Percentiles rank a stretch among this genome's conserved stretches.
Evolutionary conservation across 176 grass and related monocot species (phyloP).

Genomic region (Puccinellia tenuiflora): DNA sequence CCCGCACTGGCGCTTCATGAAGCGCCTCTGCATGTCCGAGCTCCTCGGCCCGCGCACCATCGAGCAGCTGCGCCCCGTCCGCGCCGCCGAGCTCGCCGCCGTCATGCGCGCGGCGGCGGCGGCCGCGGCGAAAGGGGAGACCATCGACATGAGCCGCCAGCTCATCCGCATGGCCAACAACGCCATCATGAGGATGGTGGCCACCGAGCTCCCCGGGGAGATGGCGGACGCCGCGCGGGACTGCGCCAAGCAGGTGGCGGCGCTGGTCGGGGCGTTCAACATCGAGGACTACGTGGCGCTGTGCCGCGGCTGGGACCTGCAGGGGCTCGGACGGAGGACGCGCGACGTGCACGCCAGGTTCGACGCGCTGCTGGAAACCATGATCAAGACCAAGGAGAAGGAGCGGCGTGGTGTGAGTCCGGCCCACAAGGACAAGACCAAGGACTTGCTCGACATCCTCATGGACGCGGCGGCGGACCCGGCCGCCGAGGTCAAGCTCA

Average conservation of each 20-base stretch:
- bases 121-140: not conserved
- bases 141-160: not conserved
- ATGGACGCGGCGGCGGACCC: not conserved
- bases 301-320: not conserved
- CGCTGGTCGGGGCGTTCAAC: not conserved
- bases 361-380: not conserved
- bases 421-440: not conserved
- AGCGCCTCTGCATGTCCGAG: slow-evolving; percentile 7
- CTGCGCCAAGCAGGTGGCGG: slow-evolving; percentile 9
- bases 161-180: not conserved
- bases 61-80: slow-evolving; percentile 3
- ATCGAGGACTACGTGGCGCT: slow-evolving; percentile 2
- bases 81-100: not conserved
- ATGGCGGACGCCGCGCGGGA: not conserved
- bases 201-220: not conserved
- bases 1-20: slow-evolving; percentile 13
- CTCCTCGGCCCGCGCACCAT: slow-evolving; percentile 8
- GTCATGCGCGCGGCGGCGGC: not conserved
- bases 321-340: not conserved
- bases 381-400: not conserved
- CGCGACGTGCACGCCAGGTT: slow-evolving; percentile 7
- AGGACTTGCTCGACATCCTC: slow-evolving; percentile 11
- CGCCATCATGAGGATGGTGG: slow-evolving; percentile 4
- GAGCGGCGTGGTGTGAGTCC: not conserved
- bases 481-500: slow-evolving; percentile 9